A percentile compares a stretch with the other conserved stretches of the same genome.
These are phyloP conservation scores for Eimeria necatrix DNA, from an alignment of 169 alveolate genomes.

Conservation along the genomic window DNA sequence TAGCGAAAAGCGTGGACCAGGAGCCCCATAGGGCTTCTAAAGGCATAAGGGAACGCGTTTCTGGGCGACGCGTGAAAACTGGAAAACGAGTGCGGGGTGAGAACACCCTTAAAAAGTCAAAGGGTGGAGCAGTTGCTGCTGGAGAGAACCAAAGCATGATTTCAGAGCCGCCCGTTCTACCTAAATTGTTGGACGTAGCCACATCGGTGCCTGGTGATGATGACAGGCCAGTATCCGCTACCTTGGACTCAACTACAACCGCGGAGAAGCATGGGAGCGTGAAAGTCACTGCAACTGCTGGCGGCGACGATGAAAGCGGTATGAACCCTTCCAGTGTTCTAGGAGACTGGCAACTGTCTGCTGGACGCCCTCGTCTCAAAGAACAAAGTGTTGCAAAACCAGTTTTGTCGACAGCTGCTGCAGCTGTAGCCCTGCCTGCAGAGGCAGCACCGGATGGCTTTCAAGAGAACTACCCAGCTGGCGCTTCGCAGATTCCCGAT, in stretches of 20 bases:
- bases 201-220: neutral
- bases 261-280: neutral
- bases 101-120: neutral
- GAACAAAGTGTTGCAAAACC: conserved; percentile 11
- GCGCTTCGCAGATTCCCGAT: conserved; percentile 22
- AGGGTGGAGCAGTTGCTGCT: neutral
- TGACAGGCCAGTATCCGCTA: neutral
- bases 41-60: neutral
- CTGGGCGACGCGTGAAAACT: conserved; percentile 12
- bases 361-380: neutral
- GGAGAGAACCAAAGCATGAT: neutral
- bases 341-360: conserved; percentile 2
- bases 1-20: neutral
- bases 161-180: neutral
- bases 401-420: neutral
- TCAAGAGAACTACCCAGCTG: conserved; percentile 41
- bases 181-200: neutral
- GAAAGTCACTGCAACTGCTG: neutral
- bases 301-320: neutral
- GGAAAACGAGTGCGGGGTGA: neutral
- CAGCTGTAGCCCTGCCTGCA: neutral
- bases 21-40: neutral
- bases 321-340: conserved; percentile 3
- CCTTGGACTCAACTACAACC: neutral
- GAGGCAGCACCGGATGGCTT: conserved; percentile 5